Base-by-base conservation (phyloP, 2,329 filamentous ascomycete genomes). In the Fragosphaeria purpurea region DNA sequence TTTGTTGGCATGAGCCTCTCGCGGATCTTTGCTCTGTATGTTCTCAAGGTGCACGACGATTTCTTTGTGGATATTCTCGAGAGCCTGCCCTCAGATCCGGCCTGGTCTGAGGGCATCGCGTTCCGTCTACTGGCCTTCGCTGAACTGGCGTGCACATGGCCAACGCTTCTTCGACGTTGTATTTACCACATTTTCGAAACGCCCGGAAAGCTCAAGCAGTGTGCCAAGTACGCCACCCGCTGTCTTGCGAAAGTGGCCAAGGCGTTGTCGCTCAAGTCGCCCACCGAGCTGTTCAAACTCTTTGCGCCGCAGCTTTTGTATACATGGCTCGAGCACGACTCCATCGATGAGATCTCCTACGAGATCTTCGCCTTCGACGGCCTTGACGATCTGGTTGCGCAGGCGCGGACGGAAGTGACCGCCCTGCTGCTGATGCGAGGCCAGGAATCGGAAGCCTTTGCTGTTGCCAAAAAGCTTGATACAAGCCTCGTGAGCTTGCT, bases 151-250 rank as follows among this genome's bases (percentile, higher is more conserved):
- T 86, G 88, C 34, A 70, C 74, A 47, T 97, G 91, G 87, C 83
- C 88, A 53, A 95, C 90, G 0, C 73, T 97, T 22, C 74, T 96
- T 42, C 83, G 90, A 47, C 82, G 86, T 56, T 89, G 88, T 57
- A 86, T 95, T 13, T 98, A 96, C 63, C 86, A 93, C 64, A 89
- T 97, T 30, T 95, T 97, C 59, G 93, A 97, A 64, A 88, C 85
- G 0, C 86, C 90, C 2, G 88, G 86, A 1, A 81, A 82, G 51
- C 79, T 95, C 11, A 67, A 76, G 4, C 67, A 70, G 9, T 85
- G 85, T 6, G 72, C 75, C 22, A 70, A 73, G 22, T 85, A 96
- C 67, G 90, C 91, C 1, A 79, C 77, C 50, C 76, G 76, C 47
- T 94, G 88, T 58, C 72, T 96, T 42, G 63, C 66, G 5, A 72